Evolutionary conservation across 148 eudicot genomes (phyloP).

Genomic region (Rhododendron ovatum): DNA sequence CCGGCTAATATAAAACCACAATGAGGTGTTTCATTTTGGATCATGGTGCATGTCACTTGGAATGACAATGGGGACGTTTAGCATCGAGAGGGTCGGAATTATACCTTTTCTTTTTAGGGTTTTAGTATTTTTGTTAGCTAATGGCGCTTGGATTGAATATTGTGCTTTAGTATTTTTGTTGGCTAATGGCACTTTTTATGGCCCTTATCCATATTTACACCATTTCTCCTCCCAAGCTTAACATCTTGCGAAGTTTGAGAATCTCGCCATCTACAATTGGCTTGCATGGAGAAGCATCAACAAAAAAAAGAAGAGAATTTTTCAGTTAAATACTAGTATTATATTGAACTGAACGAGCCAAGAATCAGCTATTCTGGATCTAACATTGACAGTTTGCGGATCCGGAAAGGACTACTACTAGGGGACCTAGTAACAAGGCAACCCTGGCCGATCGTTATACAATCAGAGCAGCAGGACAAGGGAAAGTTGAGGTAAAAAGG

Average conservation of each 20-base stretch:
- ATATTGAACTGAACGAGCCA: not conserved
- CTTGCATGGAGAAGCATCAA: not conserved
- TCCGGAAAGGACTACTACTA: not conserved
- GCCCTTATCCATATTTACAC: not conserved
- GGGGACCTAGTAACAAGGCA: not conserved
- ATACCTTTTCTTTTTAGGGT: not conserved
- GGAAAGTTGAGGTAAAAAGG: not conserved
- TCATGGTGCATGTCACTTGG: not conserved
- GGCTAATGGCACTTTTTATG: not conserved
- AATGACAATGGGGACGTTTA: not conserved
- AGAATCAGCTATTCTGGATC: not conserved
- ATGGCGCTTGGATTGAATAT: not conserved
- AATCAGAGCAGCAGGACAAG: not conserved
- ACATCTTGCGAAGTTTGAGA: not conserved
- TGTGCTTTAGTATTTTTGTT: not conserved
- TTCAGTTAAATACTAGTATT: not conserved
- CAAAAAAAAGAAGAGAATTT: not conserved
- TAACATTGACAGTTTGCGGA: not conserved
- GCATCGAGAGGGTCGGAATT: not conserved
- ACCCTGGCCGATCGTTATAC: not conserved
- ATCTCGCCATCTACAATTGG: not conserved
- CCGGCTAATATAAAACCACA: no score
- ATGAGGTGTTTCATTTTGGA: no score
- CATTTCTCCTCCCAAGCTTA: not conserved
- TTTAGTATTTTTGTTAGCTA: not conserved